Base-by-base conservation (phyloP, 768 basidiomycete genomes). In the Rhizopogon roseolus region DNA sequence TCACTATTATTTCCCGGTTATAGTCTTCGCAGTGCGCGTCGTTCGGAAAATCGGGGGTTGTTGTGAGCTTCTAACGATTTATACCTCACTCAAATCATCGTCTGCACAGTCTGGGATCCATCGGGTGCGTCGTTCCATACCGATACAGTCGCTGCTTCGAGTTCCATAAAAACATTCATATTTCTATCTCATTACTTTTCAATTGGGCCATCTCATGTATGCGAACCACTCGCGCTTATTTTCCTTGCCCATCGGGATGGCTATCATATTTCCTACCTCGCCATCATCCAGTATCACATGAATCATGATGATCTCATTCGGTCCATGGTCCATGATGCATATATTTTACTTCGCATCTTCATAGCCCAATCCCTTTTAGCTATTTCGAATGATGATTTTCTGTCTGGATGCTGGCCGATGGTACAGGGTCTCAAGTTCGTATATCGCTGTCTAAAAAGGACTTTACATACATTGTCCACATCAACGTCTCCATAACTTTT, bases 21-120 rank as follows among this genome's bases (percentile, higher is more conserved):
- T 45, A 84, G 81, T 57, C 70, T 88, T 34, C 73, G 77, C 32
- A 81, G 81, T 53, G 77, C 85, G 2, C 80, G 82, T 61, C 80
- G 84, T 41, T 76, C 77, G 16, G 81, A 83, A 14, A 71, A 76
- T 1, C 74, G 72, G 39, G 81, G 82, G 13, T 75, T 80, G 36
- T 10, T 73, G 77, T 2, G 72, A 85, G 22, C 64, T 86, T 29
- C 71, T 75, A 7, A 73, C 81, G 5, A 65, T 88, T 10, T 80
- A 86, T 57, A 66, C 65, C 7, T 68, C 72, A 22, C 7, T 68
- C 72, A 10, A 76, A 73, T 52, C 80, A 82, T 17, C 75, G 78
- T 19, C 65, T 87, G 11, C 75, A 76, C 16, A 80, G 80, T 3
- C 69, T 86, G 4, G n/a, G 22, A 22, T 84, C 82, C 4, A 70